Percentiles rank a stretch among this genome's conserved stretches.
phyloP scores from a whole-genome alignment of 2,329 filamentous ascomycete species.

The Lecanicillium sp. region DNA sequence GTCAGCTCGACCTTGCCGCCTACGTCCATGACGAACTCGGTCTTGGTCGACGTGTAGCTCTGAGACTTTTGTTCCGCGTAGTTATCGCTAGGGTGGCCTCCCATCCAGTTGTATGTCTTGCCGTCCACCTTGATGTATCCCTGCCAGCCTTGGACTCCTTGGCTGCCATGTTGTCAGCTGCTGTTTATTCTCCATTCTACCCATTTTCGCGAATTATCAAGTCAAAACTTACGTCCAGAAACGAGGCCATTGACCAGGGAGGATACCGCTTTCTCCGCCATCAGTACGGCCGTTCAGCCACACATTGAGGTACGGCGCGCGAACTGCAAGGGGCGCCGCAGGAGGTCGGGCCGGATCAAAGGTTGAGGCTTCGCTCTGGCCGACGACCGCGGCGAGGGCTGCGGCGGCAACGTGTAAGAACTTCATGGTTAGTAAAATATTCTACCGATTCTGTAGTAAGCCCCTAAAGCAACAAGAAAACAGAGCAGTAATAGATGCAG shows the following conservation, averaged over 20 bases:
- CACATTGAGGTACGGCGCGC: constrained; percentile 65
- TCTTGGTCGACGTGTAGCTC: constrained; percentile 65
- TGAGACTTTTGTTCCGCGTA: constrained; percentile 54
- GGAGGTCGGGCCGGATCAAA: constrained; percentile 60
- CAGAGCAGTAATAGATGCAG: no score
- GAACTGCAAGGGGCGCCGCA: constrained; percentile 64
- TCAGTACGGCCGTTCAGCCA: constrained; percentile 58
- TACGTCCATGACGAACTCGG: constrained; percentile 61
- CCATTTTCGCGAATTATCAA: background rate
- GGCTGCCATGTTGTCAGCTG: constrained; percentile 19
- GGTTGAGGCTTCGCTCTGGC: constrained; percentile 33
- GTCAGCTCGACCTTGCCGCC: constrained; percentile 54
- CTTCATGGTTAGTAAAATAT: constrained; percentile 4
- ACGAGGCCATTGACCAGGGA: constrained; percentile 61
- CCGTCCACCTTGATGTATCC: constrained; percentile 65
- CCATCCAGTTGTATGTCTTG: constrained; percentile 59
- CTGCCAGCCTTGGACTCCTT: constrained; percentile 51
- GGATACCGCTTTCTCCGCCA: constrained; percentile 55
- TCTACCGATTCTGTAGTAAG: no score
- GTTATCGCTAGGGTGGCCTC: constrained; percentile 38
- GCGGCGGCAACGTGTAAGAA: constrained; percentile 11
- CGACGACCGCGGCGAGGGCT: constrained; percentile 19
- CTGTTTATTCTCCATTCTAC: no score
- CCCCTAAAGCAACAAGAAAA: no score
- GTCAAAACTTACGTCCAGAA: constrained; percentile 55